These are phyloP conservation scores for Nakazawaea holstii DNA, from an alignment of 805 yeast species.

Conservation along the genomic window DNA sequence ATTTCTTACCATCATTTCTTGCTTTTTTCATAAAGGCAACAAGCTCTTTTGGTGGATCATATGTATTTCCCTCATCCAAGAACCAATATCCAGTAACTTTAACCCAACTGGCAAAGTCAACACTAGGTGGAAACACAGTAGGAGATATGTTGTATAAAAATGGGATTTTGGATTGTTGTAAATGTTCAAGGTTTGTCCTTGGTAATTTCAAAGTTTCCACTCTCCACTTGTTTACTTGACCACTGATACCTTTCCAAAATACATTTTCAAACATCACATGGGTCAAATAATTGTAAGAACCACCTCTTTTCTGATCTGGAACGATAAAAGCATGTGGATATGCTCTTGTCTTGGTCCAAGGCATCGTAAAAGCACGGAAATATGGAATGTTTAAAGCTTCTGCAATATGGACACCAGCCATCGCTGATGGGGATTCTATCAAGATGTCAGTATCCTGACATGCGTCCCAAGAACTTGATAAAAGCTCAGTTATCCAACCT, in stretches of 20 bases:
- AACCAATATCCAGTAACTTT: conserved; percentile 96
- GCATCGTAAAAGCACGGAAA: conserved; percentile 96
- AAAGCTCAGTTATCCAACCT: conserved; percentile 75
- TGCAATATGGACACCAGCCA: conserved; percentile 94
- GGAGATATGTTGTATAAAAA: conserved; percentile 89
- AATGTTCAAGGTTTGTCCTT: conserved; percentile 59
- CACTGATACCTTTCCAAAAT: conserved; percentile 88
- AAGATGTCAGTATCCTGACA: conserved; percentile 78
- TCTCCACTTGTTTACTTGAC: conserved; percentile 88
- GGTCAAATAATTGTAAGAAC: conserved; percentile 86
- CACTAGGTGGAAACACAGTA: conserved; percentile 82
- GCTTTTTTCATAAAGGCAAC: conserved; percentile 60
- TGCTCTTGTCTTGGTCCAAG: conserved; percentile 94
- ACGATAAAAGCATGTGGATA: conserved; percentile 96
- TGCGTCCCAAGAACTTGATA: conserved; percentile 77
- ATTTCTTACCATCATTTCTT: conserved; percentile 49
- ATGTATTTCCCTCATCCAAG: conserved; percentile 57
- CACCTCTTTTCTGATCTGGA: conserved; percentile 90
- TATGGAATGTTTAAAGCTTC: conserved; percentile 88
- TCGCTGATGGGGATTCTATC: conserved; percentile 94
- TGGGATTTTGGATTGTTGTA: conserved; percentile 80
- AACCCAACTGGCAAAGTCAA: conserved; percentile 94
- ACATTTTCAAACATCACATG: conserved; percentile 91
- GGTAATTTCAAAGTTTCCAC: conserved; percentile 57
- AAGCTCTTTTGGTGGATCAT: conserved; percentile 57